Evolutionary conservation across 129 eudicot genomes (phyloP), one percentile per base, ranked within the genome.

Genomic region (Kitagawia praeruptora): DNA sequence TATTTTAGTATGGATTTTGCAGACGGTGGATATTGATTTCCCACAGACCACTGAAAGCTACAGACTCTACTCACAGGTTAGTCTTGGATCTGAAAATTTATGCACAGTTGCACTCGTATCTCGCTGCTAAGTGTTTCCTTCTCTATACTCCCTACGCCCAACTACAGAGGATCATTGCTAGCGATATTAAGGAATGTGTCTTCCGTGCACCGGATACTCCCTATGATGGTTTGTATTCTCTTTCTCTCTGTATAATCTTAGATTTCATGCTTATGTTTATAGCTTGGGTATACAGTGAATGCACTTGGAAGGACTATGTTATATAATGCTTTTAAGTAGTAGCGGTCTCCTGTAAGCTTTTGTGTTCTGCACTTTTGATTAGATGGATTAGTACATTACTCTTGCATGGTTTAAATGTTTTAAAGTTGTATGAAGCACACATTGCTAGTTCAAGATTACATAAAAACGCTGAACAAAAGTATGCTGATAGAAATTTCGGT

Each of bases 201-300:
- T 95, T 96, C 63, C 94, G 99, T 85, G 99, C 97, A 41, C 99
- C 99, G n/a, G 99, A 95, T 85, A 95, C 99, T 79, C 97, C 97
- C 58, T 92, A 95, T 51, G 97, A 92, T 84, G 97, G 97, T 95
- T 76, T 78, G 96, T 79, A 47, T 67, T 79, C 79, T 77, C 75
- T 80, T 46, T 69, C 37, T 63, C 51, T 75, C 18, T 31, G 69
- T 67, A 31, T 58, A 25, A 63, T 63, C 12, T 63, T 9, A 27
- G 16, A 8, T n/a, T 63, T 63, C 15, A 67, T 31, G 73, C 73
- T 12, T 14, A 27, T 28, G 71, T 12, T 27, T 9, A 27, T 13
- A 23, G 71, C 39, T 64, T 7, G 38, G 71, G 18, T 56, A 64
- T 64, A 64, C 39, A 27, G 71, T 64, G 39, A 64, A 64, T 64